Conservation (phyloP, 305 asterid genomes). For the Fraxinus sp. region DNA sequence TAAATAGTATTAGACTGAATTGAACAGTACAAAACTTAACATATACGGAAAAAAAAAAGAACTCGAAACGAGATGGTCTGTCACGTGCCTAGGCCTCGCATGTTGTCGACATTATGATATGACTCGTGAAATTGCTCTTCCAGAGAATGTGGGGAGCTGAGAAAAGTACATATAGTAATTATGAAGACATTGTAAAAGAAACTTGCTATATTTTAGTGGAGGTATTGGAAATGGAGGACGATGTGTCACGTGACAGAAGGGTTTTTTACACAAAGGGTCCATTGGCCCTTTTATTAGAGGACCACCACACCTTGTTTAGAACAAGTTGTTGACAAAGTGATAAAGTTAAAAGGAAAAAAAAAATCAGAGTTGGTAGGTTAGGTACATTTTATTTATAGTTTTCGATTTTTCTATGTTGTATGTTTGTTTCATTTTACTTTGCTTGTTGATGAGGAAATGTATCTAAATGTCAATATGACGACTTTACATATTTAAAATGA, state of each 20-base stretch:
- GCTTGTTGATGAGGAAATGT: neutral
- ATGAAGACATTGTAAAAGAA: neutral
- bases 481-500: neutral
- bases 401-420: constrained; percentile 2
- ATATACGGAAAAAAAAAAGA: neutral
- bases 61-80: neutral
- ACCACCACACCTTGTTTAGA: neutral
- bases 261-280: constrained; percentile 19
- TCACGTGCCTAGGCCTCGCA: constrained; percentile 57
- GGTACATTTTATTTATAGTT: constrained; percentile 2
- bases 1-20: neutral
- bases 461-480: neutral
- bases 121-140: constrained; percentile 28
- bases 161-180: constrained; percentile 30
- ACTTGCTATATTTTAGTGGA: neutral
- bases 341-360: constrained; percentile 15
- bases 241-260: constrained; percentile 40
- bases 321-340: constrained; percentile 29
- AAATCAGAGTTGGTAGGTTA: constrained; percentile 33
- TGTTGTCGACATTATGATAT: constrained; percentile 58
- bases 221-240: constrained; percentile 26
- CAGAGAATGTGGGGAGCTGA: constrained; percentile 52
- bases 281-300: constrained; percentile 21
- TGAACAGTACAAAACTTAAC: too few species aligned
- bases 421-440: constrained; percentile 3